These are phyloP conservation scores for Metschnikowia colocasiae DNA, from an alignment of 805 yeast genomes.

Conservation along the genomic window DNA sequence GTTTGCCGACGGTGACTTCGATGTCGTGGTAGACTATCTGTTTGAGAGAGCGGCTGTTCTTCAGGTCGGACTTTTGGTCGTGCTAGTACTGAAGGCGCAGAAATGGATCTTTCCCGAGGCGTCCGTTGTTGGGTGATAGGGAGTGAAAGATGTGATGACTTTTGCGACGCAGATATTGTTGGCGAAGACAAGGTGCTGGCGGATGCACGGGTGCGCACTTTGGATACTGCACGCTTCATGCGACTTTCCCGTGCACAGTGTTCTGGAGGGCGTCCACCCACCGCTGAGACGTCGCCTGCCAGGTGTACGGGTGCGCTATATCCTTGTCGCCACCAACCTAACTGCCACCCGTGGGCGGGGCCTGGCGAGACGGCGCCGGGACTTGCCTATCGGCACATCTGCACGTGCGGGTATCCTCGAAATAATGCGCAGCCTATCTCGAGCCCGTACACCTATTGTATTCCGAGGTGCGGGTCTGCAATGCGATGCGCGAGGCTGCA, in stretches of 20 bases:
- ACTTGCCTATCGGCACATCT: neutral
- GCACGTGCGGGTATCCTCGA: neutral
- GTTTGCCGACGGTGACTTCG: neutral
- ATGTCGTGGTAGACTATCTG: neutral
- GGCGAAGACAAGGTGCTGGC: neutral
- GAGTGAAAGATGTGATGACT: neutral
- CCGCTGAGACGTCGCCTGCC: too few relatives aligned
- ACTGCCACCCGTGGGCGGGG: too few relatives aligned
- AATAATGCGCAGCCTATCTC: neutral
- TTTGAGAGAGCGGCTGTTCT: neutral
- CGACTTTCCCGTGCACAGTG: neutral
- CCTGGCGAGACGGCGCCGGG: neutral
- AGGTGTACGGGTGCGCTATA: too few relatives aligned
- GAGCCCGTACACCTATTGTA: neutral
- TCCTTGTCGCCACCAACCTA: too few relatives aligned
- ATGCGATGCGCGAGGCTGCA: neutral
- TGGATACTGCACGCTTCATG: neutral
- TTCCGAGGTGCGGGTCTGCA: neutral
- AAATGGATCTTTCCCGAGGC: neutral
- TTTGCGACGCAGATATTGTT: conserved; percentile 1
- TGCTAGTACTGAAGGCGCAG: neutral
- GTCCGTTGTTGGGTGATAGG: neutral
- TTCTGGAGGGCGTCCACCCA: too few relatives aligned
- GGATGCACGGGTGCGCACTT: conserved; percentile 1
- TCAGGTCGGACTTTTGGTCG: neutral